Evolutionary conservation across 2,329 filamentous ascomycete species (phyloP).

Genomic region (Ilyonectria mors-panacis): DNA sequence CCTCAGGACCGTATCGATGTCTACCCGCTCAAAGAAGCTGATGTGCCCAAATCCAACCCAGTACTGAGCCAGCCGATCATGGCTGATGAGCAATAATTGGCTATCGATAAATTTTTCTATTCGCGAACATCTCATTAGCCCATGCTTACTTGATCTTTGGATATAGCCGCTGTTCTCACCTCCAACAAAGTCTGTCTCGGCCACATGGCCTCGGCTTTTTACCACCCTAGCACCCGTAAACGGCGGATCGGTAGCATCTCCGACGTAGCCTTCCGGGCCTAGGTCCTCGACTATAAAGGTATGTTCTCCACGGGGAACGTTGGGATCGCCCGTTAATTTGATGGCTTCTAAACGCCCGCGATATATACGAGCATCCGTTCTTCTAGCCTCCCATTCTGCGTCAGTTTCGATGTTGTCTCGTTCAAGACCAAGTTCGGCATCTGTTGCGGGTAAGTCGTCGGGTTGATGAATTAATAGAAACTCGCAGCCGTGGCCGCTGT

Average conservation of each 20-base stretch:
- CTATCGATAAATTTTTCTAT: constrained; percentile 82
- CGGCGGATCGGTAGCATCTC: constrained; percentile 74
- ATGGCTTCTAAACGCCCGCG: constrained; percentile 83
- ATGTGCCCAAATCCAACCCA: constrained; percentile 79
- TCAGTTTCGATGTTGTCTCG: constrained; percentile 60
- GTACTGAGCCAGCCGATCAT: constrained; percentile 84
- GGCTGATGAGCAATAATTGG: constrained; percentile 83
- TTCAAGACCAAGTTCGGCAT: constrained; percentile 59
- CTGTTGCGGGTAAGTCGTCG: constrained; percentile 58
- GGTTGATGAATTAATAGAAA: constrained; percentile 88
- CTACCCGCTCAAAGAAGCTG: constrained; percentile 72
- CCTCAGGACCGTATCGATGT: constrained; percentile 67
- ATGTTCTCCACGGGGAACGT: constrained; percentile 88
- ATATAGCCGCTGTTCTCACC: constrained; percentile 66
- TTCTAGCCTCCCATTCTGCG: constrained; percentile 62
- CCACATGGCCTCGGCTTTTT: constrained; percentile 82
- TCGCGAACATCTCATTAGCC: constrained; percentile 7
- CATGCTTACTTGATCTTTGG: not conserved
- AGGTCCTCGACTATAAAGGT: constrained; percentile 88
- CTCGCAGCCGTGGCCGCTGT: constrained; percentile 89
- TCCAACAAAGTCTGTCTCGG: constrained; percentile 77
- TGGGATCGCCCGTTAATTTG: constrained; percentile 92
- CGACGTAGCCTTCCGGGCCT: constrained; percentile 74
- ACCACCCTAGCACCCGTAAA: constrained; percentile 85
- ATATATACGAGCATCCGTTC: constrained; percentile 66